A percentile compares a stretch with the other conserved stretches of the same genome.
These are phyloP conservation scores for Beauveria sp. DNA, from an alignment of 2,329 filamentous ascomycete species.

Conservation along the genomic window DNA sequence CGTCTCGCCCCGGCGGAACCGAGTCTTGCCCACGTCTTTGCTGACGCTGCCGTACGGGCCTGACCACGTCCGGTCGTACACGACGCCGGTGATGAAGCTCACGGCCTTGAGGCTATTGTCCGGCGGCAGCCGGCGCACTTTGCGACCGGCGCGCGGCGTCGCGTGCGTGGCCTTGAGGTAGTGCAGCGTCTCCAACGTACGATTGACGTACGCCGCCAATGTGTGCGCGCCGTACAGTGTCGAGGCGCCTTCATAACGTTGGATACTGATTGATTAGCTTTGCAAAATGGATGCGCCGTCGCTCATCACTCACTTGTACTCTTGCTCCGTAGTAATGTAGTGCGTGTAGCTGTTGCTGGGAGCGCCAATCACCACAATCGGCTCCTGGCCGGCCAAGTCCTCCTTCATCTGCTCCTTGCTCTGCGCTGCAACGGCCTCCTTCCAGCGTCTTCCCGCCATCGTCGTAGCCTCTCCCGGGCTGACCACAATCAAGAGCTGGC, in stretches of 20 bases:
- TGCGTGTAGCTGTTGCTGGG: constrained; percentile 85
- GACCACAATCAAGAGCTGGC: constrained; percentile 75
- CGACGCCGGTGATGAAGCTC: constrained; percentile 71
- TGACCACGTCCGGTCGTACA: constrained; percentile 59
- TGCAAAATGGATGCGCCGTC: not conserved
- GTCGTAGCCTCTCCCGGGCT: constrained; percentile 84
- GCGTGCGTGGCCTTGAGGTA: constrained; percentile 49
- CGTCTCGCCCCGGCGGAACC: constrained; percentile 49
- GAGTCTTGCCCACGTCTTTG: constrained; percentile 36
- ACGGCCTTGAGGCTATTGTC: constrained; percentile 70
- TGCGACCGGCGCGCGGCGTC: constrained; percentile 17
- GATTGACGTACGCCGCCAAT: constrained; percentile 78
- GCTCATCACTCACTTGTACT: constrained; percentile 32
- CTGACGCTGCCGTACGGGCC: constrained; percentile 63
- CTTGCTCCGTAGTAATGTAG: constrained; percentile 67
- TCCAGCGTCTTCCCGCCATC: constrained; percentile 87
- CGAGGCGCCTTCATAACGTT: constrained; percentile 85
- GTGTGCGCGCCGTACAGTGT: constrained; percentile 82
- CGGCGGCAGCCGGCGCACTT: constrained; percentile 56
- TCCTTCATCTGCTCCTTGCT: constrained; percentile 35
- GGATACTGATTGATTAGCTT: constrained; percentile 40
- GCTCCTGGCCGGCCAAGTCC: constrained; percentile 35
- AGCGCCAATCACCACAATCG: constrained; percentile 72
- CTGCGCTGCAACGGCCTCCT: constrained; percentile 53
- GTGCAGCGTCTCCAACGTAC: constrained; percentile 62